Base-by-base conservation (phyloP, 139 green algal species). In the Gonium pectorale region DNA sequence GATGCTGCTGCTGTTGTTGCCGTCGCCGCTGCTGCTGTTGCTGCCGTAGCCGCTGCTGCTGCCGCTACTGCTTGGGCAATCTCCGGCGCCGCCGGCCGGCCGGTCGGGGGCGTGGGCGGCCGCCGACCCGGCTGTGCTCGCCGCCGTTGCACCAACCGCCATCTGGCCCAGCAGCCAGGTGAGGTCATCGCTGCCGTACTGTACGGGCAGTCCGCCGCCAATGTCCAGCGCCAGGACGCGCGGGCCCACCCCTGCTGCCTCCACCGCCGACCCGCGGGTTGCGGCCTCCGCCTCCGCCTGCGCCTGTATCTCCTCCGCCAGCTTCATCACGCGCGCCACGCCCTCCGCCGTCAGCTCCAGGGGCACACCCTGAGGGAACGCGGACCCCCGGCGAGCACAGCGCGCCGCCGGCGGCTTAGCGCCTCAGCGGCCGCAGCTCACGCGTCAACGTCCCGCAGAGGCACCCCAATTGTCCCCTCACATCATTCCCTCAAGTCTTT, bases 171-270 rank as follows among this genome's bases (percentile, higher is more conserved):
- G 63, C 44, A 84, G 43, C 62, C 63, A 74, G 2, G 5, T 33
- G 33, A 80, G 49, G 33, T 87, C 73, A 33, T 90, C 87, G 13
- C 33, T 71, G 24, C 41, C 66, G 60, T 86, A 90, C 31, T 88
- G 77, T 29, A 90, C 82, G 7, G 82, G 86, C 49, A 88, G 37
- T 0, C 87, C 87, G 4, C 87, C 83, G 40, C 83, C 83, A 38
- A 88, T 86, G 40, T 88, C 86, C 24, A 88, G 40, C 3, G 78
- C 81, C 40, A 44, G 6, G 0, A 87, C 27, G 7, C 86, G 40
- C 46, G 73, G 43, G 29, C 7, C 17, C n/a, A n/a, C 3, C 66
- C 38, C 24, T 9, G 40, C 24, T 67, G 37, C 37, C 15, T 15
- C 35, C 37, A 29, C 24, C 26, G 38, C 56, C 8, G 54, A 24